These are phyloP conservation scores for Aureobasidium pullulans DNA, from an alignment of 2,329 filamentous ascomycete genomes.

Conservation along the genomic window DNA sequence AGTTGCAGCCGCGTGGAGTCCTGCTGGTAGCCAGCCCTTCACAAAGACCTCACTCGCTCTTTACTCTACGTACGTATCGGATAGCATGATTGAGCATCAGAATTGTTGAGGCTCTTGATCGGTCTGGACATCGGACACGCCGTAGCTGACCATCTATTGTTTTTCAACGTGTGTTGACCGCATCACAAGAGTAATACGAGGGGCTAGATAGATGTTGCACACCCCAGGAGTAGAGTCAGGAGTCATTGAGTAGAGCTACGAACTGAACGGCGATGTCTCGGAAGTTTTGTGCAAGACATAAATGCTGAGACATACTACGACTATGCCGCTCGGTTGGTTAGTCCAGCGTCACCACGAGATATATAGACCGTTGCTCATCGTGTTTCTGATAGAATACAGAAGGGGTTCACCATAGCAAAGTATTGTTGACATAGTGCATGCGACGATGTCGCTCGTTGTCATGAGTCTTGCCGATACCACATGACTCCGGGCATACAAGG, in stretches of 20 bases:
- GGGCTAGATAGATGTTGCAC: not conserved
- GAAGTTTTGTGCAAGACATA: not conserved
- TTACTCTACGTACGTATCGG: not conserved
- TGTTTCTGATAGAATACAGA: no score
- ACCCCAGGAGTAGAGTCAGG: not conserved
- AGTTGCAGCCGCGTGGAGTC: not conserved
- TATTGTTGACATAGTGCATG: not conserved
- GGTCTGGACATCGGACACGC: not conserved
- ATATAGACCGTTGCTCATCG: no score
- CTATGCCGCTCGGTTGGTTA: not conserved
- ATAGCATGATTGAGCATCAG: not conserved
- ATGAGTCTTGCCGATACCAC: no score
- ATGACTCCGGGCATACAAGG: not conserved
- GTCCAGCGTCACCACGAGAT: no score
- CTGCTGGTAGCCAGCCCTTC: not conserved
- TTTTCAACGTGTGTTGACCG: not conserved
- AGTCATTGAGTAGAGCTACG: not conserved
- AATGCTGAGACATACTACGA: not conserved
- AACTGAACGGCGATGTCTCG: not conserved
- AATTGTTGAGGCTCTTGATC: not conserved
- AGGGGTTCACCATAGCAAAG: no score
- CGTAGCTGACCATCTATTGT: not conserved
- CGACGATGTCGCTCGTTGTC: not conserved
- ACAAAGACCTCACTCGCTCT: not conserved
- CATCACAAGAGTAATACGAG: not conserved